Conservation (phyloP, 352 stramenopile species). For the Pythium aquatile region DNA sequence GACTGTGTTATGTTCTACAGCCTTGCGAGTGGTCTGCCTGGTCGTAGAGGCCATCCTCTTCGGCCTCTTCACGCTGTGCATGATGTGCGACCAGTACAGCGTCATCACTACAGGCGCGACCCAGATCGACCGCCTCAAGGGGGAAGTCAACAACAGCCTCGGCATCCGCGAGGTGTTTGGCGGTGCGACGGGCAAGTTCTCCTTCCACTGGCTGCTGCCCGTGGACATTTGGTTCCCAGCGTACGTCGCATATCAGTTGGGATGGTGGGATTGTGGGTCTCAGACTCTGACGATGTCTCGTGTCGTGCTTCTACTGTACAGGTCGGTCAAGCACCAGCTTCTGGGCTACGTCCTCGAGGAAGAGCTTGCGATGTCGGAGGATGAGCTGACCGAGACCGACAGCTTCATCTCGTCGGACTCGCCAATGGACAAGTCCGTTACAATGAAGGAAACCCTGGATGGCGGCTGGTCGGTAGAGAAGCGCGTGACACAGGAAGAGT, state of each 20-base stretch:
- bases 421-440: conserved; percentile 34
- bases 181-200: conserved; percentile 50
- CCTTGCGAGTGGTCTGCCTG: conserved; percentile 80
- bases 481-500: conserved; percentile 52
- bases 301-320: conserved; percentile 18
- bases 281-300: background rate
- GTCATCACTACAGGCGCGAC: conserved; percentile 95
- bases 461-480: conserved; percentile 87
- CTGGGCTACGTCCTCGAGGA: conserved; percentile 83
- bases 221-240: conserved; percentile 85
- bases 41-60: conserved; percentile 93
- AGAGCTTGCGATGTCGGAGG: conserved; percentile 57
- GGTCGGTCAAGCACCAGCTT: conserved; percentile 80
- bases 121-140: conserved; percentile 97
- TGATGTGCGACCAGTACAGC: conserved; percentile 98
- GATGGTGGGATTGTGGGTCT: background rate
- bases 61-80: conserved; percentile 98
- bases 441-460: conserved; percentile 73
- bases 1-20: conserved; percentile 19
- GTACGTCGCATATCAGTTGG: conserved; percentile 35
- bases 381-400: conserved; percentile 75
- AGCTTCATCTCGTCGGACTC: conserved; percentile 62
- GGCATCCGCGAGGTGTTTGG: conserved; percentile 85
- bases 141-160: conserved; percentile 68
- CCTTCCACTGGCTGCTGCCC: conserved; percentile 79